These are phyloP conservation scores for Phytophthora sp. DNA, from an alignment of 352 stramenopile genomes.

Conservation along the genomic window DNA sequence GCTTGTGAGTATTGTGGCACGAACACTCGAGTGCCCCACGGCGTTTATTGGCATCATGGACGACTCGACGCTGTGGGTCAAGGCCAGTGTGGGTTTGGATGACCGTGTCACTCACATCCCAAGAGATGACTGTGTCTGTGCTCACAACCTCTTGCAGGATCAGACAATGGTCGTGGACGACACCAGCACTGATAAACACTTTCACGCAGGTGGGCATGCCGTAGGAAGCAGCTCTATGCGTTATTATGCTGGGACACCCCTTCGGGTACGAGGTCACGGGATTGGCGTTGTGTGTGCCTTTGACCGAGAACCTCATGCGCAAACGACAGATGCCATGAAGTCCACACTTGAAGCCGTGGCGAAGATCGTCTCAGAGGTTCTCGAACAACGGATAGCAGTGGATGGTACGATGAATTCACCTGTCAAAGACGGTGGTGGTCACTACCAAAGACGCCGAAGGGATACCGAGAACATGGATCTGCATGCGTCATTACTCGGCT, in stretches of 20 bases:
- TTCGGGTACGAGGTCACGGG: slow-evolving; percentile 61
- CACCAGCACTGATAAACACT: slow-evolving; percentile 71
- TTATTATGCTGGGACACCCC: slow-evolving; percentile 68
- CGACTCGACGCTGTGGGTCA: slow-evolving; percentile 61
- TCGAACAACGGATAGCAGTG: slow-evolving; percentile 66
- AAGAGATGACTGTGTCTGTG: slow-evolving; percentile 66
- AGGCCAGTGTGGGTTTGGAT: slow-evolving; percentile 72
- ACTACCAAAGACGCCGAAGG: slow-evolving; percentile 12
- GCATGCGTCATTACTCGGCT: slow-evolving; percentile 36
- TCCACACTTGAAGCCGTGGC: slow-evolving; percentile 78
- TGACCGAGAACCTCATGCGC: slow-evolving; percentile 53
- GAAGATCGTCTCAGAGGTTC: slow-evolving; percentile 83
- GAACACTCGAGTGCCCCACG: slow-evolving; percentile 67
- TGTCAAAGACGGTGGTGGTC: not conserved
- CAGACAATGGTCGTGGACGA: slow-evolving; percentile 70
- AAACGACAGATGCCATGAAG: slow-evolving; percentile 60
- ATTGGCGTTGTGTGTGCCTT: slow-evolving; percentile 76
- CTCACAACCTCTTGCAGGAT: slow-evolving; percentile 46
- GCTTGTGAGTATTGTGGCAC: slow-evolving; percentile 71
- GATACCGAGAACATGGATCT: slow-evolving; percentile 30
- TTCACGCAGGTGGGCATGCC: slow-evolving; percentile 60
- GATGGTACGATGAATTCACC: slow-evolving; percentile 21
- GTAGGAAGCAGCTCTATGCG: slow-evolving; percentile 53
- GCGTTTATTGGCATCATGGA: slow-evolving; percentile 77
- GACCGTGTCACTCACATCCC: slow-evolving; percentile 49